Evolutionary conservation across 202 grass and related monocot genomes (phyloP), one percentile per base, ranked within the genome.

Genomic region (Tripidium arundinaceum): DNA sequence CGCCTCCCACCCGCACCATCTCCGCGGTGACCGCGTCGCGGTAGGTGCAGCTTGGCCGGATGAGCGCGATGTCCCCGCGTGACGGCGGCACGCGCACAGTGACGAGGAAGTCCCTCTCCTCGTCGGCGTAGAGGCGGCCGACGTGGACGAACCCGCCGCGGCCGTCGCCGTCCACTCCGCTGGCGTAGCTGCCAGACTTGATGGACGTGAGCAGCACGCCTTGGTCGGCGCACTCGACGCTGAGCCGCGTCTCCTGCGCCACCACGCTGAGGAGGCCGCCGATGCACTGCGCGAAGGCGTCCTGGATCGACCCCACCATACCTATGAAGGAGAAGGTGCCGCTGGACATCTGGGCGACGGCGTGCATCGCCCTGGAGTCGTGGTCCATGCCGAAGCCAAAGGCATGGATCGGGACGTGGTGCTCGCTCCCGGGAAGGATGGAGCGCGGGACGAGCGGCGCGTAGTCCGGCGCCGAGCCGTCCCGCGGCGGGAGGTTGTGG

Each of bases 321-420:
- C 91, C 88, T 34, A 97, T 89, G 66, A 91, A 91, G 11, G 93
- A 97, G 70, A 97, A 93, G 7, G 90, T 97, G 59, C 90, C 88
- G 1, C 75, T 45, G 16, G 93, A 89, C 72, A 83, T 60, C 77
- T 93, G 88, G 4, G 90, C 81, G n/a, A 93, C 78, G 18, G 70
- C 66, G n/a, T 93, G 86, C 81, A 93, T 76, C 33, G 84, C 78
- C 8, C 31, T 8, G 0, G 90, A 72, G 75, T 93, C 88, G 12
- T 93, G 88, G 52, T 93, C 88, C 0, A 50, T 10, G 29, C 88
- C 93, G 57, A 93, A 89, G 60, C 93, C 93, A 74, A 97, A 93
- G 72, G 93, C 29, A 79, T 97, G 90, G 68, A 97, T 70, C 11
- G 81, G 81, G 61, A 89, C 87, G 63, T 88, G 68, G 43, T 61